Evolutionary conservation across 2,329 filamentous ascomycete genomes (phyloP).

Genomic region (Colletotrichum endophyticum): DNA sequence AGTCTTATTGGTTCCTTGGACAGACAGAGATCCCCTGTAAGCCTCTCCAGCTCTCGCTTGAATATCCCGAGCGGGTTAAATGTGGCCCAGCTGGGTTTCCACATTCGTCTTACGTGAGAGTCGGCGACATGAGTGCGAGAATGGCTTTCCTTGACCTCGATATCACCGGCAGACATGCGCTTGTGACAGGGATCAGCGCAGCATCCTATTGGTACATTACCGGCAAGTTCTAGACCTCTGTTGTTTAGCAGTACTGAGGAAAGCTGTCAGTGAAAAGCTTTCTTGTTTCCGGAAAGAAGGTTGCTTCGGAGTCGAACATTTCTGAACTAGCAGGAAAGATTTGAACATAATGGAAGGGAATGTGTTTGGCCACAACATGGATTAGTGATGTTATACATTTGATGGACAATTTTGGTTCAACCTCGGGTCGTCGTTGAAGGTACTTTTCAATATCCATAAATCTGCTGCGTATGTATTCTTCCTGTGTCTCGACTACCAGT

Average conservation of each 20-base stretch:
- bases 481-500: no score
- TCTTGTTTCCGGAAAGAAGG: no score
- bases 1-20: neutral
- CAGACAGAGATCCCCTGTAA: neutral
- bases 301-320: no score
- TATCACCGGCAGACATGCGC: neutral
- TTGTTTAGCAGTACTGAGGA: fast-evolving
- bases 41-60: neutral
- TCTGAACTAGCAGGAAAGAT: no score
- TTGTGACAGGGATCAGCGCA: neutral
- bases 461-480: no score
- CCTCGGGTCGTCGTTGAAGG: no score
- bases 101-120: neutral
- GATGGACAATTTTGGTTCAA: no score
- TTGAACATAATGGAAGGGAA: no score
- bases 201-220: neutral
- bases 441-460: no score
- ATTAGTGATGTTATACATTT: no score
- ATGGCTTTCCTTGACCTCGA: neutral
- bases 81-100: neutral
- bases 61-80: neutral
- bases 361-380: no score
- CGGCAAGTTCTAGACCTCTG: neutral
- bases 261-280: no score
- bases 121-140: neutral